Base-by-base conservation (phyloP, 1,284 basidiomycete species). In the Austroboletus novae-zelandiae region DNA sequence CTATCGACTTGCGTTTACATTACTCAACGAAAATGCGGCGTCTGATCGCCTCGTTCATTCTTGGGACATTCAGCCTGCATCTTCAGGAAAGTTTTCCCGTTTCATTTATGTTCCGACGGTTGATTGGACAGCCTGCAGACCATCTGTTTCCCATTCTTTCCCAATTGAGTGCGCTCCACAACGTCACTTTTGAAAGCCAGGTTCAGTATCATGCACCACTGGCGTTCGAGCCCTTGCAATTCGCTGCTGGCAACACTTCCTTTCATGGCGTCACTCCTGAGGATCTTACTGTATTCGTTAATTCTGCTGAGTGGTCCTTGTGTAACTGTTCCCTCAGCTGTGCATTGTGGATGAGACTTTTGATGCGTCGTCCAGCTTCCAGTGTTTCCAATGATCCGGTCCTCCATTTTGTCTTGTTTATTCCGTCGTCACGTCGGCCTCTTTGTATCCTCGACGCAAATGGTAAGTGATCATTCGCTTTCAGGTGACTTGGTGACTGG, bases 251-350 rank as follows among this genome's bases (percentile, higher is more conserved):
- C 20, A 59, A 69, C 10, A 61, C 72, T 30, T 69, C 69, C 15
- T 63, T 65, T 0, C 83, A 83, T 66, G 79, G 81, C 0, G 70
- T 97, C 36, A 83, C 82, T 13, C 81, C 84, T 50, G 91, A 94
- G 58, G 83, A 94, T 58, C 76, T 95, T 51, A 92, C 88, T 20
- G 83, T 94, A 0, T 99, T 99, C 62, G 79, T 99, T 48, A 99
- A 99, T 63, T 93, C 93, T 4, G 95, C 94, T 14, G 89, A 94
- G 64, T 99, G 96, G 96, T 90, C 86, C 14, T 69, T 99, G 40
- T 91, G 93, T 94, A 61, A 68, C 78, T 67, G 30, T 50, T 37
- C 41, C 54, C 14, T 17, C 23, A 14, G 1, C 23, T 48, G 29
- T 37, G 42, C 3, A 23, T 40, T 9, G 4, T 5, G 41, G 25